Evolutionary conservation across 1,284 basidiomycete species (phyloP), one percentile per base, ranked within the genome.

Genomic region (Moesziomyces antarcticus): DNA sequence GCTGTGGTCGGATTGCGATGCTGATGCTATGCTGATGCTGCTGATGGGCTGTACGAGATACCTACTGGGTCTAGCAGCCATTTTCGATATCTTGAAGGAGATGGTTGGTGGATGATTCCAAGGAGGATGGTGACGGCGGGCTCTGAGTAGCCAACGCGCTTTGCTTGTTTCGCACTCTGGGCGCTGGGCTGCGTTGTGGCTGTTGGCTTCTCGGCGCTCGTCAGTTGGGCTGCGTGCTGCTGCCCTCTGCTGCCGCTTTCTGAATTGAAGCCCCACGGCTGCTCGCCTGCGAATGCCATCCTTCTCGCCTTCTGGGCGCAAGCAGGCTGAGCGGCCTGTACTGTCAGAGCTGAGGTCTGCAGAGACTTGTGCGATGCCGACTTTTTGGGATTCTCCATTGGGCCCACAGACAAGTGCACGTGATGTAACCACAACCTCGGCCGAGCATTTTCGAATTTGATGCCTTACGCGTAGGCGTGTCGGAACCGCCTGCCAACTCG

Each of bases 41-140:
- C 27, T 50, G 56, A 40, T 46, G 51, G 42, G 56, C 42, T 45
- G 60, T 42, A 22, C 46, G 51, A 37, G 52, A 68, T 74, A 70
- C 75, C 59, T 74, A 77, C 75, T 77, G 56, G 75, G 75, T 77
- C 75, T 67, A 74, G 75, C 71, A 74, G 75, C 75, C 75, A 77
- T 77, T 74, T 69, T 77, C 64, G 73, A 62, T 70, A 62, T 71
- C 71, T 77, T 77, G 74, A 74, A 69, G 71, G 54, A 30, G 46
- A 75, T 72, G 73, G 69, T 56, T 69, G 69, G 66, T 65, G 73
- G 61, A 73, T 64, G 62, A 65, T 30, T 66, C 54, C 63, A 60
- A 61, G 73, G 68, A 75, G 73, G 64, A 65, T 64, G 68, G 45
- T 56, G 60, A 50, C 61, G 60, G 35, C 70, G 61, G 53, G 65